Evolutionary conservation across 148 eudicot genomes (phyloP), one percentile per base, ranked within the genome.

Genomic region (Fagopyrum esculentum): DNA sequence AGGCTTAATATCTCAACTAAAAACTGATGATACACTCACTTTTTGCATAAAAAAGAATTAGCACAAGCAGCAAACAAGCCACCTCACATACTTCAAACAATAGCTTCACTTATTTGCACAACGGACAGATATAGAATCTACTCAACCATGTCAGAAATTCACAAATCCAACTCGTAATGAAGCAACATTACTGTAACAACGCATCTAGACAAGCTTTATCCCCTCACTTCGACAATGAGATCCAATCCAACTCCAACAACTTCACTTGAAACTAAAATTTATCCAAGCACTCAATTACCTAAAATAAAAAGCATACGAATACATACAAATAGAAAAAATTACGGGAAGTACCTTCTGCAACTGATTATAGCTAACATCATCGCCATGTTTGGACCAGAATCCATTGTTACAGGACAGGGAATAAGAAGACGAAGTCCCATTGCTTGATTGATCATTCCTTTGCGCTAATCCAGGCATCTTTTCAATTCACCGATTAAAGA

Each of bases 301-400:
- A 22, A 8, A n/a, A 12, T 26, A 26, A 22, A 22, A 59, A 6
- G 12, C 66, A 2, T 59, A 11, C 12, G 26, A 57, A 63, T 16
- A 70, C 73, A 70, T 17, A 69, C 11, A 44, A 9, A 47, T 40
- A 49, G 9, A 71, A 3, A 71, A 2, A 71, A 71, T 6, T 43
- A 16, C 45, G 5, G 6, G 48, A 45, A 29, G 55, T 85, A 93
- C 98, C 98, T 93, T 90, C 86, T 90, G 92, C 19, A 94, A 92
- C 88, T 92, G 93, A 85, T 87, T 85, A 74, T 82, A 81, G 85
- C 88, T 82, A 77, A 94, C 74, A 84, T 84, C 98, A 78, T 82
- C 87, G 4, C 91, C 84, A 78, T 89, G 89, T 75, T 88, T 87
- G 48, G 98, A 89, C 98, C 98, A 92, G 76, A 92, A 92, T 29